Percentiles rank a stretch among this genome's conserved stretches.
These are phyloP conservation scores for Melastoma malabathricum DNA, from an alignment of 345 rosid genomes.

Conservation along the genomic window DNA sequence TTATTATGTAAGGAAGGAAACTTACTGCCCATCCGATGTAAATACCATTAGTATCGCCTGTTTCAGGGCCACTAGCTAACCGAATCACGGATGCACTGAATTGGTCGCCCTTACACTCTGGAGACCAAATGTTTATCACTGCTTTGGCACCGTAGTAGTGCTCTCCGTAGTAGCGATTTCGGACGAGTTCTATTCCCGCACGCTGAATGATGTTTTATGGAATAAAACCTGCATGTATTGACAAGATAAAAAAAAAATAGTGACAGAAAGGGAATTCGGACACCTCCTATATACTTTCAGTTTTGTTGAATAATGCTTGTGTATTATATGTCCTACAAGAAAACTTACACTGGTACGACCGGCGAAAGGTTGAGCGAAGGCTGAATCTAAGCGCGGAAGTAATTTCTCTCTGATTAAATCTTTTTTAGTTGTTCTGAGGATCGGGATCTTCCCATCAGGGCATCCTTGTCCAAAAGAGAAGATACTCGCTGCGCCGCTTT, in stretches of 20 bases:
- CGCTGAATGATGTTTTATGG: neutral
- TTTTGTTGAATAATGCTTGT: too few relatives aligned
- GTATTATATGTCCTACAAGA: too few relatives aligned
- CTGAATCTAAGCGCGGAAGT: neutral
- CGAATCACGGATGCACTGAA: neutral
- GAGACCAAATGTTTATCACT: neutral
- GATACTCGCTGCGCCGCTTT: too few relatives aligned
- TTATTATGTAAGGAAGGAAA: neutral
- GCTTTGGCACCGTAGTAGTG: neutral
- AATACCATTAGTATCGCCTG: accelerated
- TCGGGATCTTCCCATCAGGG: too few relatives aligned
- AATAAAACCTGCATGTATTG: too few relatives aligned
- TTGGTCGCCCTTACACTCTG: neutral
- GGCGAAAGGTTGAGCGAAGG: too few relatives aligned
- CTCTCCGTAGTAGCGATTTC: neutral
- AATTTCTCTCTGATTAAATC: neutral
- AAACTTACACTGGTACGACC: neutral
- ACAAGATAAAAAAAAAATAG: too few relatives aligned
- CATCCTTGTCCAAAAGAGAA: too few relatives aligned
- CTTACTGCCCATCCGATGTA: neutral
- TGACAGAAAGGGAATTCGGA: too few relatives aligned
- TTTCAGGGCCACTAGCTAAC: neutral
- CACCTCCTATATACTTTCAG: too few relatives aligned
- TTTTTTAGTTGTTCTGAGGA: neutral
- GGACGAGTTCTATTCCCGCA: neutral